Evolutionary conservation across 169 alveolate species (phyloP).

Genomic region (Plasmodium ovale): DNA sequence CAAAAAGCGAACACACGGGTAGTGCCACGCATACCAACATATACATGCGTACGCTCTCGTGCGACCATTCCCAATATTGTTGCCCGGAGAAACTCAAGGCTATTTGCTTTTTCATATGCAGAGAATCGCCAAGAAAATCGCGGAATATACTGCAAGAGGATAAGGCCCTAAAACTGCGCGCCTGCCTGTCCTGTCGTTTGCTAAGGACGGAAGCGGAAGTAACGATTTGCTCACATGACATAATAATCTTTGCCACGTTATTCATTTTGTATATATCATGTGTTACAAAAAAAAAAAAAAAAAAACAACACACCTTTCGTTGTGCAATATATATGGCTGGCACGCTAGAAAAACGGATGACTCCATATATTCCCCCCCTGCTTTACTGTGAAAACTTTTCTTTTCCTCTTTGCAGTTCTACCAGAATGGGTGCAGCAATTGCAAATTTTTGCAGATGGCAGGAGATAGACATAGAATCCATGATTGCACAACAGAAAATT

Average conservation of each 20-base stretch:
- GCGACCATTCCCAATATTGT: background rate
- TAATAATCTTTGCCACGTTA: too few relatives aligned
- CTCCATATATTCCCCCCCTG: too few relatives aligned
- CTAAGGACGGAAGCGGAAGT: slow-evolving; percentile 89
- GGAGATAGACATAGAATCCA: slow-evolving; percentile 89
- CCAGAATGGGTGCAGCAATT: slow-evolving; percentile 92
- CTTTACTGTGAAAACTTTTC: too few relatives aligned
- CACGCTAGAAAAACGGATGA: too few relatives aligned
- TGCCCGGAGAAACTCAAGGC: background rate
- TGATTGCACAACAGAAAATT: slow-evolving; percentile 90
- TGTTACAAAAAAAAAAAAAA: too few relatives aligned
- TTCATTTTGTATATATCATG: too few relatives aligned
- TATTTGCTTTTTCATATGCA: background rate
- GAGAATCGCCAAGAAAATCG: slow-evolving; percentile 37
- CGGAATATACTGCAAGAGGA: slow-evolving; percentile 26
- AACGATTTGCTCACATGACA: background rate
- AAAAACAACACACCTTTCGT: too few relatives aligned
- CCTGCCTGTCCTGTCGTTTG: slow-evolving; percentile 89
- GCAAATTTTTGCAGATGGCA: slow-evolving; percentile 89
- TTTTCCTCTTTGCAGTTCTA: slow-evolving; percentile 82
- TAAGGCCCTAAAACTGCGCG: slow-evolving; percentile 83
- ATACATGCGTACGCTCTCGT: background rate
- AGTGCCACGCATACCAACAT: background rate
- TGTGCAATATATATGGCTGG: too few relatives aligned
- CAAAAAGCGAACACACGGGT: background rate